phyloP scores from a whole-genome alignment of 768 basidiomycete genomes.

The Pleurotus pulmonarius region DNA sequence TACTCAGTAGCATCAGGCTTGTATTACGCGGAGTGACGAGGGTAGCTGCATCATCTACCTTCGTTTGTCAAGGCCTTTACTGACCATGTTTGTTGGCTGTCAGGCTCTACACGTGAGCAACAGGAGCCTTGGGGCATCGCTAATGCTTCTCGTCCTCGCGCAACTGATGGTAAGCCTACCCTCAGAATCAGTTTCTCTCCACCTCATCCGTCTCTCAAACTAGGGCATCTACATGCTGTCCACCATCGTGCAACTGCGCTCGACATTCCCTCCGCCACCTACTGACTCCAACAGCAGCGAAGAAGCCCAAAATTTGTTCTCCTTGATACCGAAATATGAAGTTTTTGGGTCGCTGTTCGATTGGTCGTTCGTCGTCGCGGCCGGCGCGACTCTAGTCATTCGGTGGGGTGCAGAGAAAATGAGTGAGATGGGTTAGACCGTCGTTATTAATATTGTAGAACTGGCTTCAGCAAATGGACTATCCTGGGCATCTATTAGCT shows the following conservation, averaged over 20 bases:
- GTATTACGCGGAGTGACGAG: slow-evolving; percentile 68
- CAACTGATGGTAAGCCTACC: slow-evolving; percentile 69
- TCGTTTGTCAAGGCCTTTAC: slow-evolving; percentile 1
- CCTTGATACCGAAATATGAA: slow-evolving; percentile 69
- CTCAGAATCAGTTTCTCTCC: background rate
- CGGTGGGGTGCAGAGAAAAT: slow-evolving; percentile 55
- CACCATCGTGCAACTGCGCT: slow-evolving; percentile 78
- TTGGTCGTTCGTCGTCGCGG: slow-evolving; percentile 64
- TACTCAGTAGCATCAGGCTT: slow-evolving; percentile 65
- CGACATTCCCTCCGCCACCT: slow-evolving; percentile 69
- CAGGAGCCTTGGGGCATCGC: slow-evolving; percentile 64
- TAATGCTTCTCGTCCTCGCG: slow-evolving; percentile 74
- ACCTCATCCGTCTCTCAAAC: background rate
- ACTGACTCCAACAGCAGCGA: slow-evolving; percentile 5
- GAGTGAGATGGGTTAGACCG: slow-evolving; percentile 20
- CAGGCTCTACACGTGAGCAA: slow-evolving; percentile 64
- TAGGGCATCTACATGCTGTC: slow-evolving; percentile 83
- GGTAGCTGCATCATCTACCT: slow-evolving; percentile 32
- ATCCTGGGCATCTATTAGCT: too few species aligned
- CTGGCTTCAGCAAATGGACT: too few species aligned
- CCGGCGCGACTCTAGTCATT: slow-evolving; percentile 39
- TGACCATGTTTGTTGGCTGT: background rate
- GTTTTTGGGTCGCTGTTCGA: slow-evolving; percentile 76
- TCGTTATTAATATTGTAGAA: background rate
- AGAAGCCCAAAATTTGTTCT: slow-evolving; percentile 48